A percentile compares a stretch with the other conserved stretches of the same genome.
Evolutionary conservation across 768 basidiomycete genomes (phyloP).

Genomic region (Rhizopogon salebrosus): DNA sequence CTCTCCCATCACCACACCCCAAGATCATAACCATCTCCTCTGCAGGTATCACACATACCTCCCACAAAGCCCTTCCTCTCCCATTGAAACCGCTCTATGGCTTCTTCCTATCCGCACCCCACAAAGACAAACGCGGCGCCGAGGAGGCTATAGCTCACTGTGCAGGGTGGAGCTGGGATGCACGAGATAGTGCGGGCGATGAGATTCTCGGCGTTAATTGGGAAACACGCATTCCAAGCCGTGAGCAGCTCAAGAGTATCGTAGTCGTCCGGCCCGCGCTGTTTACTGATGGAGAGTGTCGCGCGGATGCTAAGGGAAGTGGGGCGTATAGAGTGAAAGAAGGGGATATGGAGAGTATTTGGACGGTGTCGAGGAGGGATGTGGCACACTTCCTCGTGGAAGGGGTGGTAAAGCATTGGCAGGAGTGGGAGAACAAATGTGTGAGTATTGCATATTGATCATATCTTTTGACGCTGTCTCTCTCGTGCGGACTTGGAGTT

Average conservation of each 20-base stretch:
- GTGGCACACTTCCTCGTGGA: constrained; percentile 63
- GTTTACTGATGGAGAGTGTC: constrained; percentile 52
- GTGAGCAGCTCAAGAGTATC: constrained; percentile 37
- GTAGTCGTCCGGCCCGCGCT: constrained; percentile 53
- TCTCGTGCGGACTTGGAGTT: too few relatives aligned
- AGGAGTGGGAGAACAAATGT: constrained; percentile 45
- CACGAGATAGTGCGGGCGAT: constrained; percentile 33
- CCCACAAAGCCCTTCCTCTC: constrained; percentile 43
- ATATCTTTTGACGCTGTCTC: neutral
- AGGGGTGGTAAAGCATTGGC: constrained; percentile 41
- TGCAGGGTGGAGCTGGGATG: constrained; percentile 49
- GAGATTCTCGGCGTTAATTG: constrained; percentile 44
- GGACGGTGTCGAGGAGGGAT: constrained; percentile 57
- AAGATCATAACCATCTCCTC: constrained; percentile 53
- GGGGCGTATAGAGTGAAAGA: constrained; percentile 39
- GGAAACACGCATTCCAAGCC: constrained; percentile 33
- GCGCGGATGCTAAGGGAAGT: constrained; percentile 15
- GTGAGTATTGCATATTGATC: constrained; percentile 45
- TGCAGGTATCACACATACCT: constrained; percentile 41
- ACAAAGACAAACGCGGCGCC: constrained; percentile 56
- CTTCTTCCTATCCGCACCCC: constrained; percentile 39
- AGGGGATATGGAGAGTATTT: constrained; percentile 35
- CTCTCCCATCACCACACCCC: constrained; percentile 42
- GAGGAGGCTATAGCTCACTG: constrained; percentile 48
- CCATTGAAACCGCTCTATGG: constrained; percentile 45